Evolutionary conservation across 116 monocot genomes (phyloP).

Genomic region (Papilionanthe hybrid): DNA sequence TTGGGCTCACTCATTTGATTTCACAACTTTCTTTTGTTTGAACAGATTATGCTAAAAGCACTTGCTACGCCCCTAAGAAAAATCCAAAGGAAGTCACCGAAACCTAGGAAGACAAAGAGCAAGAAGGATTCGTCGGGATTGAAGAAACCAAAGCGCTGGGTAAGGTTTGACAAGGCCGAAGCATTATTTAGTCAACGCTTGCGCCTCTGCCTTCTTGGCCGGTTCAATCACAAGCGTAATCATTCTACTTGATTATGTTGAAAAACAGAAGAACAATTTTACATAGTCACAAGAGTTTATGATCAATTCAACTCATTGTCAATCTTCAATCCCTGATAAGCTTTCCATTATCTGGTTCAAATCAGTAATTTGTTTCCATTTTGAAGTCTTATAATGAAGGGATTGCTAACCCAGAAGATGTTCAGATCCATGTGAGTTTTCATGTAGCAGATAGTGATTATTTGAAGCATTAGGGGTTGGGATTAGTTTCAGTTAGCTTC

Average conservation of each 20-base stretch:
- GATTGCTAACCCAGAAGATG: no score
- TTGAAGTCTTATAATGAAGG: no score
- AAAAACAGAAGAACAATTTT: no score
- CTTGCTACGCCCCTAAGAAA: conserved; percentile 76
- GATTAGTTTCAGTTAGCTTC: no score
- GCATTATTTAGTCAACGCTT: conserved; percentile 52
- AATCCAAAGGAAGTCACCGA: conserved; percentile 39
- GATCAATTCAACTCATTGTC: background rate
- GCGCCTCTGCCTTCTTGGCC: conserved; percentile 54
- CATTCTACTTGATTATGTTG: conserved; percentile 31
- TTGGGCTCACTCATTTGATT: no score
- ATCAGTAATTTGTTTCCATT: background rate
- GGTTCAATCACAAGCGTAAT: conserved; percentile 44
- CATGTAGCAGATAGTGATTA: no score
- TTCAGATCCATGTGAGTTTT: no score
- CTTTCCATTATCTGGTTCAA: background rate
- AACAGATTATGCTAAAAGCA: conserved; percentile 52
- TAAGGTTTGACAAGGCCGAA: conserved; percentile 61
- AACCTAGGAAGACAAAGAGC: conserved; percentile 41
- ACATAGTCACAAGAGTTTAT: no score
- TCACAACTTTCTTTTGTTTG: background rate
- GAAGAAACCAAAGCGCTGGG: conserved; percentile 37
- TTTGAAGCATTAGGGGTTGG: no score
- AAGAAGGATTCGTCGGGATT: conserved; percentile 15
- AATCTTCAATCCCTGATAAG: background rate